Evolutionary conservation across 768 basidiomycete genomes (phyloP).

Genomic region (Mycena pura): DNA sequence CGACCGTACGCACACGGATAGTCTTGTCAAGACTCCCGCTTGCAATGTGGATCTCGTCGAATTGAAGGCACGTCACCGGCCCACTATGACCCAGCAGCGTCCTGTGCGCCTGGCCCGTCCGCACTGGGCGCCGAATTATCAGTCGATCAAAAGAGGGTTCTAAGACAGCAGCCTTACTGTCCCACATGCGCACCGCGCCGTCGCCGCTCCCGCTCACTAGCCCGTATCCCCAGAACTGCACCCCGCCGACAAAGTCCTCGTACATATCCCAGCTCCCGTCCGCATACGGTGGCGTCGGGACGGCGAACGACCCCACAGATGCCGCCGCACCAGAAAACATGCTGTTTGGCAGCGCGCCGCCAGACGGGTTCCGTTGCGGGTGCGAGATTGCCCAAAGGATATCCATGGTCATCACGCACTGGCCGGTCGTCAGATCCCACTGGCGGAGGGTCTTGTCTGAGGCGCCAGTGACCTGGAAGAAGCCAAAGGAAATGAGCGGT

Average conservation of each 20-base stretch:
- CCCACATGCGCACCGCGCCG: constrained; percentile 99
- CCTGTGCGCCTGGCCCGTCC: constrained; percentile 95
- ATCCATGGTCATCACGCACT: constrained; percentile 99
- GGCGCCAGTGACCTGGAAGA: constrained; percentile 97
- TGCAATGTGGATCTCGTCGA: constrained; percentile 93
- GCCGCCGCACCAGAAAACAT: constrained; percentile 61
- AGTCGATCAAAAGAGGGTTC: background rate
- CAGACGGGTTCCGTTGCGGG: constrained; percentile 52
- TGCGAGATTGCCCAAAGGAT: constrained; percentile 99
- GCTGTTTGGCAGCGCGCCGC: constrained; percentile 48
- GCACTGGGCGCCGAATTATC: constrained; percentile 66
- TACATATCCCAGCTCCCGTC: constrained; percentile 96
- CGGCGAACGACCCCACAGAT: constrained; percentile 70
- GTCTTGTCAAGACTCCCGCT: constrained; percentile 95
- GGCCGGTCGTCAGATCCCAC: constrained; percentile 97
- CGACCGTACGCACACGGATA: constrained; percentile 69
- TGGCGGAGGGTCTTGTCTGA: constrained; percentile 98
- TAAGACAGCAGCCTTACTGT: constrained; percentile 74
- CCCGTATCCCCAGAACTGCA: constrained; percentile 99
- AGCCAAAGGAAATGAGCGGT: constrained; percentile 27
- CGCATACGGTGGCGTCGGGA: constrained; percentile 86
- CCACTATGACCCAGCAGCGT: constrained; percentile 92
- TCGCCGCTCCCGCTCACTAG: constrained; percentile 97
- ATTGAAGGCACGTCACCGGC: constrained; percentile 93
- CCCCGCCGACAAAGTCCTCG: constrained; percentile 95